Conservation (phyloP, 768 basidiomycete genomes). For the Serendipita sp. region DNA sequence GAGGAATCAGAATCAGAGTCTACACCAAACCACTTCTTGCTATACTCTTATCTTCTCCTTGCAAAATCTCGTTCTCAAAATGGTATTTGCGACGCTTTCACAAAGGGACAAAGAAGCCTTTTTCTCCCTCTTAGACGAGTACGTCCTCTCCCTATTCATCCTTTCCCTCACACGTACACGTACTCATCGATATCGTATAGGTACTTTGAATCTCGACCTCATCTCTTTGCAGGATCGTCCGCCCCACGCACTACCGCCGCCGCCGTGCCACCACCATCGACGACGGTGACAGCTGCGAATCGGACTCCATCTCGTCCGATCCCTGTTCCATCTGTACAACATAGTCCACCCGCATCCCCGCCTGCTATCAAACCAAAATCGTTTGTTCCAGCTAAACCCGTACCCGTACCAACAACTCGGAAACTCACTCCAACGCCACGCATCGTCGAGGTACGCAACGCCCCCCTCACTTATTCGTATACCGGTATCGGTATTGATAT, state of each 20-base stretch:
- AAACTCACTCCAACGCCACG: not conserved
- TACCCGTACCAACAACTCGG: not conserved
- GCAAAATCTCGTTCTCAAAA: not conserved
- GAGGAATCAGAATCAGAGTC: too few relatives aligned
- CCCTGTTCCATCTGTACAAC: not conserved
- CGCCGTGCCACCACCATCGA: not conserved
- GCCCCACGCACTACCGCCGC: not conserved
- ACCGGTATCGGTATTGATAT: not conserved
- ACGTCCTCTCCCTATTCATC: not conserved
- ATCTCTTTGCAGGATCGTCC: not conserved
- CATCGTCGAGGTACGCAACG: not conserved
- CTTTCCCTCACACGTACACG: not conserved
- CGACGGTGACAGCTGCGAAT: not conserved
- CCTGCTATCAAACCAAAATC: not conserved
- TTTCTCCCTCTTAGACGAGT: slow-evolving; percentile 1
- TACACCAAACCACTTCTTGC: not conserved
- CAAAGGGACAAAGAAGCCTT: slow-evolving; percentile 3
- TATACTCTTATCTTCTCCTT: not conserved
- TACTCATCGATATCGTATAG: not conserved
- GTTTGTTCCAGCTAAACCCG: not conserved
- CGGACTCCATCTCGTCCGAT: not conserved
- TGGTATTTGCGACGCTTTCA: not conserved
- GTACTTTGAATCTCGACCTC: slow-evolving; percentile 1
- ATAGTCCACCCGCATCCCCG: not conserved
- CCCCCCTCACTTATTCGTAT: not conserved